Conservation (phyloP, 306 rosid species). For the Quercus dentata region DNA sequence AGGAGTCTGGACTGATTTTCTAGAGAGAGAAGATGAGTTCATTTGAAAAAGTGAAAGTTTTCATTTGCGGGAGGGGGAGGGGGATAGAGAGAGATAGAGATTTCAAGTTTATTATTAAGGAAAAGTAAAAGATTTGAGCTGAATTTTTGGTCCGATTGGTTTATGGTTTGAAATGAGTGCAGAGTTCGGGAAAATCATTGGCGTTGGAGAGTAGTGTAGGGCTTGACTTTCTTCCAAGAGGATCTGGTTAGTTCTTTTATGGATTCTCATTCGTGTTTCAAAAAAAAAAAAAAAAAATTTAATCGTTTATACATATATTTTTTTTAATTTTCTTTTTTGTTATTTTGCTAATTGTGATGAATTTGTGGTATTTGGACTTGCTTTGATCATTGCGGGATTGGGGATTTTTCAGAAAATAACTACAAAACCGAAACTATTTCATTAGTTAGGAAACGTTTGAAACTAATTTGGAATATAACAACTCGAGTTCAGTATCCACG, state of each 20-base stretch:
- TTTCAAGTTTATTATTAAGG: no score
- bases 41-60: no score
- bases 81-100: no score
- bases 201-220: constrained; percentile 94
- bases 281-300: no score
- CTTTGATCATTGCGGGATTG: constrained; percentile 21
- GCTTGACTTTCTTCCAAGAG: constrained; percentile 95
- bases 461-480: no score
- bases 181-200: constrained; percentile 97
- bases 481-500: no score
- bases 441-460: no score
- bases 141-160: not conserved
- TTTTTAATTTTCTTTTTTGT: not conserved
- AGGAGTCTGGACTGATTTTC: no score
- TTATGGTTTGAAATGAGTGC: constrained; percentile 20
- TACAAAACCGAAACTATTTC: no score
- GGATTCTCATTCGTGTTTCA: no score
- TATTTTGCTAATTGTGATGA: not conserved
- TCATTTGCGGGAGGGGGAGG: not conserved
- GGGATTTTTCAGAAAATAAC: no score
- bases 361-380: not conserved
- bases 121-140: not conserved
- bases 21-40: not conserved
- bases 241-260: constrained; percentile 53
- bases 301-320: no score